These are phyloP conservation scores for Ophiorrhiza pumila DNA, from an alignment of 257 asterid genomes.

Conservation along the genomic window DNA sequence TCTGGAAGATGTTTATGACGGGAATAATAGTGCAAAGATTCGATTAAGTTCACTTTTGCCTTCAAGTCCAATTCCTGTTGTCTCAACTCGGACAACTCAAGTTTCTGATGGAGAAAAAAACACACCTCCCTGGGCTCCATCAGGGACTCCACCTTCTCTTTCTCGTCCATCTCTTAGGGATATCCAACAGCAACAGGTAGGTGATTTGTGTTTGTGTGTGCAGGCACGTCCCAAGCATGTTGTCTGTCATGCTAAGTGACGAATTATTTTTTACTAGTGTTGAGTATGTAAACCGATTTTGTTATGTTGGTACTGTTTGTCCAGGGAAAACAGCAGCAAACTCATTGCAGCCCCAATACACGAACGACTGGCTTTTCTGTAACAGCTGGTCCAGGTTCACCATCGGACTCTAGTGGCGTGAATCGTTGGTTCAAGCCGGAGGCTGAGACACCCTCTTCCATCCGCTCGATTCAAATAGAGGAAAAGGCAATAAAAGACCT, in stretches of 20 bases:
- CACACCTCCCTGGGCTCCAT: slow-evolving; percentile 94
- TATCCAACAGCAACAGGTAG: slow-evolving; percentile 91
- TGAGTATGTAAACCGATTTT: too few species aligned
- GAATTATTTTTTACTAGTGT: neutral
- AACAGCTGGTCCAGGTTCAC: slow-evolving; percentile 65
- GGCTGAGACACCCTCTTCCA: slow-evolving; percentile 57
- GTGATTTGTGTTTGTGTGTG: neutral
- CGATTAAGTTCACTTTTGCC: slow-evolving; percentile 52
- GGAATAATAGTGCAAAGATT: slow-evolving; percentile 39
- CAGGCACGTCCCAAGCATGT: neutral
- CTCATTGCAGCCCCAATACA: slow-evolving; percentile 62
- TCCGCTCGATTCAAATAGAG: slow-evolving; percentile 89
- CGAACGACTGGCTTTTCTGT: slow-evolving; percentile 78
- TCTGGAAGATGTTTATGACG: slow-evolving; percentile 43
- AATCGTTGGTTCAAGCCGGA: slow-evolving; percentile 97
- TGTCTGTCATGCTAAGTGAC: neutral
- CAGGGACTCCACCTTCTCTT: slow-evolving; percentile 78
- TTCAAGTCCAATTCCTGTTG: slow-evolving; percentile 65
- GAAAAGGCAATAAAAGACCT: slow-evolving; percentile 92
- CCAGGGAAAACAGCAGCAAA: slow-evolving; percentile 58
- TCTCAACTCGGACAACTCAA: slow-evolving; percentile 38
- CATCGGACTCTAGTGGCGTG: slow-evolving; percentile 53
- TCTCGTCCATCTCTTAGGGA: slow-evolving; percentile 91
- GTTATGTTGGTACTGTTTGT: neutral
- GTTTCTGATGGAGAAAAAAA: slow-evolving; percentile 60